Base-by-base conservation (phyloP, 2,329 filamentous ascomycete species). In the Ustilaginoidea virens region DNA sequence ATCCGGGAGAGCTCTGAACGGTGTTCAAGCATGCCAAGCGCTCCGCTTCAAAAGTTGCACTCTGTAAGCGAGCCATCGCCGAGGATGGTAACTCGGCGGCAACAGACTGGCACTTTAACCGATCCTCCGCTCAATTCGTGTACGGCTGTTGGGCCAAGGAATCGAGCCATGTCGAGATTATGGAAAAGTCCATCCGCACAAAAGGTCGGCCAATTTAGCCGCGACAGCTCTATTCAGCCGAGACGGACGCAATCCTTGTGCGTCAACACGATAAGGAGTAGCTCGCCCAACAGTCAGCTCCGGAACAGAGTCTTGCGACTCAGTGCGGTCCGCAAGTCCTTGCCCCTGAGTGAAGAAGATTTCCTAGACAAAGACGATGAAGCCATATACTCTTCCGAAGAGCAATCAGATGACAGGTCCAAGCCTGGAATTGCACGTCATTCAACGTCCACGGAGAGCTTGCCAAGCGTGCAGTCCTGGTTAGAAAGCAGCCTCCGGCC, bases 391-490 rank as follows among this genome's bases (percentile, higher is more conserved):
- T 7, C 30, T 20, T 20, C 25, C 26, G 20, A 28, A 11, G n/a
- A 23, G 17, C 21, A 27, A 32, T 21, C 38, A 16, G 34, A 9
- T 32, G 37, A 34, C 36, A 23, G 38, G 35, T 4, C 22, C 23
- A 45, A 34, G 12, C 16, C 40, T 5, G 40, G 46, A 5, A 52
- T 47, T 18, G 45, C 48, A 9, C 44, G 46, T 17, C 38, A 49
- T 17, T 49, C 49, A 4, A 47, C 48, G 14, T 49, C 52, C 3
- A 46, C 49, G 4, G 54, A 50, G 9, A 50, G 49, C 7, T 32
- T 49, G 7, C 44, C 48, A 2, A 53, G 43, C 5, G 47, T 56
- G 9, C 46, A 56, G 26, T 48, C 52, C 5, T 52, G 51, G 48
- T 38, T 56, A 1, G 43, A 53, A 25, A 44, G 46, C 35, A 44